A percentile compares a stretch with the other conserved stretches of the same genome.
phyloP scores from a whole-genome alignment of 148 eudicot genomes.

The Cornus suecica region DNA sequence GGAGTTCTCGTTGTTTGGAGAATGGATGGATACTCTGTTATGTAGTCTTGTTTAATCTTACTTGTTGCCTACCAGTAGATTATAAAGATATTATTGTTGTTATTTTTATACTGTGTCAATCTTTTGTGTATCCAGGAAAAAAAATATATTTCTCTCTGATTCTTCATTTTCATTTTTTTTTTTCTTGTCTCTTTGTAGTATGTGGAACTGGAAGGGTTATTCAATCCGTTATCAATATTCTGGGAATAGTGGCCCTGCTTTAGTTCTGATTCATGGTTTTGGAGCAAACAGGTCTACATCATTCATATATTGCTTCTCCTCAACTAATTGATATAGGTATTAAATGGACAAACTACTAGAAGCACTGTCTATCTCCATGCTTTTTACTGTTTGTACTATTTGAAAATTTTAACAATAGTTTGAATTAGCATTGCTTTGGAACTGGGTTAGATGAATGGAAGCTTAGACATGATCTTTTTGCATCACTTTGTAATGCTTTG shows the following conservation, averaged over 20 bases:
- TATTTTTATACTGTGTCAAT: not conserved
- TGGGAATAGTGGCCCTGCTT: conserved; percentile 75
- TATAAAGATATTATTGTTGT: not conserved
- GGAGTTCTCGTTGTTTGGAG: not conserved
- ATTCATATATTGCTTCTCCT: conserved; percentile 25
- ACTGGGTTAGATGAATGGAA: not conserved
- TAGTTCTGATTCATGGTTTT: conserved; percentile 87
- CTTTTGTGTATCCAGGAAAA: not conserved
- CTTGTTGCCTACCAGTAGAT: not conserved
- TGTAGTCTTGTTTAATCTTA: not conserved
- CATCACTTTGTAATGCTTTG: not conserved
- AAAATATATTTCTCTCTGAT: too few species aligned
- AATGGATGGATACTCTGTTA: not conserved
- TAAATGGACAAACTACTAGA: conserved; percentile 12
- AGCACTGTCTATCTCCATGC: not conserved
- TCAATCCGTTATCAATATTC: conserved; percentile 82
- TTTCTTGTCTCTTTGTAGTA: conserved; percentile 50
- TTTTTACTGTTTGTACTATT: not conserved
- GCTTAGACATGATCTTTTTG: not conserved
- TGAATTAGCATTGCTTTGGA: not conserved
- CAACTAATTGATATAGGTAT: conserved; percentile 39
- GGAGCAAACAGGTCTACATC: conserved; percentile 93
- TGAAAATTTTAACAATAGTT: not conserved
- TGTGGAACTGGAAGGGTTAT: conserved; percentile 89
- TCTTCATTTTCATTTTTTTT: not conserved